Base-by-base conservation (phyloP, 345 rosid species). In the Eucalyptus fibrosa region DNA sequence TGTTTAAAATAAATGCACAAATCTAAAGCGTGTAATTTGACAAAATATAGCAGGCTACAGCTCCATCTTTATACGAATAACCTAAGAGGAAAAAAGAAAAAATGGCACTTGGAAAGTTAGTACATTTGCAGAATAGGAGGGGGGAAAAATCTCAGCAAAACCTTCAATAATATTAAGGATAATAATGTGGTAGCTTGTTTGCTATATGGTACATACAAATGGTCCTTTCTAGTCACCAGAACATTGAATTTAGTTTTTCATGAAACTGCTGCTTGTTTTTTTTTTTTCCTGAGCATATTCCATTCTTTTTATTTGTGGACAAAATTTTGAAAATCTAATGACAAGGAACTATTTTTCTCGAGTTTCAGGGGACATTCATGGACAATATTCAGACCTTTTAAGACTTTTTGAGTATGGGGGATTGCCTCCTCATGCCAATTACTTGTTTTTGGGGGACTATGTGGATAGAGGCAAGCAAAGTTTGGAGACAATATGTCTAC, bases 341-440 rank as follows among this genome's bases (percentile, higher is more conserved):
- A 87, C 47, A 12, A 32, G 88, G 65, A 87, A 40, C 47, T 37
- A 37, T 32, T 90, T 90, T 91, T 89, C 90, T 59, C 90, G 92
- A 72, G 86, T 82, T 92, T 89, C 95, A 96, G 99, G 98, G 88
- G 99, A 96, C 90, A 95, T 96, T 88, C 98, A 96, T 89, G 98
- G 99, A 85, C 99, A 96, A 88, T 96, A 95, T 93, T 93, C 98
- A 26, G 99, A 96, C 88, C 97, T 96, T 15, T 93, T 96, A 85
- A 94, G 98, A 94, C 95, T 96, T 88, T 96, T 96, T 90, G 98
- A 96, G 91, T 94, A 96, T 87, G 99, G 98, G 77, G 98, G 98
- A 26, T 94, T 95, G 56, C 99, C 99, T 65, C 99, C 98, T 50
- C 88, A 88, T 88, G 94, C 98, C 69, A 96, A 94, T 90, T 96